Conservation (phyloP, 2,329 filamentous ascomycete species). For the Diaporthe citriasiana region DNA sequence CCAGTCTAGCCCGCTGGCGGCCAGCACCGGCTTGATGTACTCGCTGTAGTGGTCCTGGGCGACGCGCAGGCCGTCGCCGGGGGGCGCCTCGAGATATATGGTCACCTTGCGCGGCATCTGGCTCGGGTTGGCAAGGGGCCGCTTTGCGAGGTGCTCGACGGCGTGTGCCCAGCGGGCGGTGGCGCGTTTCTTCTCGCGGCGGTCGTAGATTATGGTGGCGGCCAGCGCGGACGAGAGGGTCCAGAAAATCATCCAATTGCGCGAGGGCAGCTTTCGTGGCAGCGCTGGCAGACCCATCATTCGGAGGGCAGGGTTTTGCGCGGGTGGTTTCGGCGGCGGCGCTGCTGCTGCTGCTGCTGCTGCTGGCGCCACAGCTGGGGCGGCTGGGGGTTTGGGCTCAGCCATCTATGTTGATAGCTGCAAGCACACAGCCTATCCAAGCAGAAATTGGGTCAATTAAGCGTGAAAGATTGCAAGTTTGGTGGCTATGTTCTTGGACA, state of each 20-base stretch:
- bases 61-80: constrained; percentile 84
- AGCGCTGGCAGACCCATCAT: constrained; percentile 90
- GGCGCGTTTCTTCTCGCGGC: constrained; percentile 86
- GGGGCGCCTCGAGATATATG: constrained; percentile 87
- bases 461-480: background rate
- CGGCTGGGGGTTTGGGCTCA: constrained; percentile 37
- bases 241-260: constrained; percentile 98
- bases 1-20: constrained; percentile 93
- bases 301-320: constrained; percentile 79
- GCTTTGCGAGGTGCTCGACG: constrained; percentile 86
- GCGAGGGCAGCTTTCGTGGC: constrained; percentile 87
- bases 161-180: constrained; percentile 89
- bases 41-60: constrained; percentile 97
- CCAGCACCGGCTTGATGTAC: constrained; percentile 93
- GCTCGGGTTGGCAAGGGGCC: constrained; percentile 74
- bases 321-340: constrained; percentile 55
- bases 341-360: constrained; percentile 47
- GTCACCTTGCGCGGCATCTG: constrained; percentile 87
- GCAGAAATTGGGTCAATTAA: background rate
- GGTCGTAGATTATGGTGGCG: constrained; percentile 89
- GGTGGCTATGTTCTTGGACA: background rate
- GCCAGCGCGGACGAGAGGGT: constrained; percentile 83
- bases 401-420: constrained; percentile 37
- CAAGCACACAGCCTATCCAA: background rate
- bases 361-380: constrained; percentile 45